A percentile compares a stretch with the other conserved stretches of the same genome.
phyloP scores from a whole-genome alignment of 176 grass and related monocot genomes.

The Carex parvula region DNA sequence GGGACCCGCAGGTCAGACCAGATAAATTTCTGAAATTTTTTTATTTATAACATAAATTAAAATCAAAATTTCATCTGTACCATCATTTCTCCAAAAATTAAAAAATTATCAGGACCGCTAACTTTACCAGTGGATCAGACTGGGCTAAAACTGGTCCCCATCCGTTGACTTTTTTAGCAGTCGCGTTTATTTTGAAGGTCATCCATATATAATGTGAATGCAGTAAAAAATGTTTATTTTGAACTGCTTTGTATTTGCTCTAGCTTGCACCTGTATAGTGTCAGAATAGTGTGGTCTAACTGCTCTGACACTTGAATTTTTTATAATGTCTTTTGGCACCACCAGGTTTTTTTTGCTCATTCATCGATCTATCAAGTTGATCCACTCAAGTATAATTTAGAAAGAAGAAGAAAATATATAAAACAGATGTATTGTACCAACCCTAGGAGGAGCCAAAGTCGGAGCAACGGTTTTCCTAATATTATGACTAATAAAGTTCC shows the following conservation, averaged over 20 bases:
- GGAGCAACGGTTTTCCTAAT: not conserved
- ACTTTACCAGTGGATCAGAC: too few species aligned
- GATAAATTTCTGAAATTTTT: too few species aligned
- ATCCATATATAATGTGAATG: too few species aligned
- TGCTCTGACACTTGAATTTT: not conserved
- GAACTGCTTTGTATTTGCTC: not conserved
- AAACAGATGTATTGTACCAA: not conserved
- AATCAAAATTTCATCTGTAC: too few species aligned
- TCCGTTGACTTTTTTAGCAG: too few species aligned
- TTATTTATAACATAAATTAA: too few species aligned
- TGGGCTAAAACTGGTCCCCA: too few species aligned
- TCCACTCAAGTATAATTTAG: not conserved
- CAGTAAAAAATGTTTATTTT: too few species aligned
- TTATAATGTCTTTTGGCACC: not conserved
- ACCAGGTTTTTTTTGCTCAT: not conserved
- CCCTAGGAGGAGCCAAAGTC: not conserved
- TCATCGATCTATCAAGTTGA: not conserved
- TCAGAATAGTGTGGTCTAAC: not conserved
- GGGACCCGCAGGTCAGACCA: too few species aligned
- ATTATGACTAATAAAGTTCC: not conserved
- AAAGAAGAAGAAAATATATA: not conserved
- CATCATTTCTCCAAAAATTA: too few species aligned
- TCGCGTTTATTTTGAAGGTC: too few species aligned
- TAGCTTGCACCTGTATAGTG: not conserved
- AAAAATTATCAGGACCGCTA: too few species aligned